Evolutionary conservation across 306 rosid genomes (phyloP), one percentile per base, ranked within the genome.

Genomic region (Pterocarpus macrocarpus): DNA sequence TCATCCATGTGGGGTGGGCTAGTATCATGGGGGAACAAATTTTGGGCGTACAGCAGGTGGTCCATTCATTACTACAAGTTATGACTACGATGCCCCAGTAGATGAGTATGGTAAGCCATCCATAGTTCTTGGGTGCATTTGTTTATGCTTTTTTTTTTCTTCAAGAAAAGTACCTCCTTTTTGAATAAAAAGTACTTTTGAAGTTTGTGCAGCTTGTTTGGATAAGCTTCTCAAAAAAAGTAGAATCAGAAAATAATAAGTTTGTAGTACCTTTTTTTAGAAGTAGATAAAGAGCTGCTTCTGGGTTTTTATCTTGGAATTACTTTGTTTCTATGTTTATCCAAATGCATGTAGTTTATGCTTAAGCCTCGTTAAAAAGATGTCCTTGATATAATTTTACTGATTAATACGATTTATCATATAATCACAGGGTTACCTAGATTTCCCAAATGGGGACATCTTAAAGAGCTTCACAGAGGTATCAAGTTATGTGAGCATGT

Each of bases 11-110:
- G 77, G 47, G 52, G 45, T 74, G 77, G 47, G 52, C 69, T 85
- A 92, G 98, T 95, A 92, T 89, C 98, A 95, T 59, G 98, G 98
- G 14, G 98, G 97, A 84, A 95, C 97, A 64, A 95, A 95, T 85
- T 95, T 95, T 81, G 98, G 97, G 67, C 97, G 98, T 43, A 92
- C 97, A 65, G 88, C 98, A 15, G 98, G 98, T 70, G 98, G 98
- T 77, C 97, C 98, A 75, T 95, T 95, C 85, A 91, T 95, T 63
- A 95, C 98, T 44, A 95, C 98, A 66, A 95, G 98, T 89, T 95
- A 95, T 79, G 98, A 95, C 87, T 95, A 95, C 47, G 95, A 95
- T 82, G 98, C 98, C 47, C 98, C 98, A 5, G 75, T 95, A 78
- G 98, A 95, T 76, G 97, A 95, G 91, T 95, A 92, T 83, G 97